These are phyloP conservation scores for Magnusiomyces fungicola DNA, from an alignment of 1,139 yeast genomes.

Conservation along the genomic window DNA sequence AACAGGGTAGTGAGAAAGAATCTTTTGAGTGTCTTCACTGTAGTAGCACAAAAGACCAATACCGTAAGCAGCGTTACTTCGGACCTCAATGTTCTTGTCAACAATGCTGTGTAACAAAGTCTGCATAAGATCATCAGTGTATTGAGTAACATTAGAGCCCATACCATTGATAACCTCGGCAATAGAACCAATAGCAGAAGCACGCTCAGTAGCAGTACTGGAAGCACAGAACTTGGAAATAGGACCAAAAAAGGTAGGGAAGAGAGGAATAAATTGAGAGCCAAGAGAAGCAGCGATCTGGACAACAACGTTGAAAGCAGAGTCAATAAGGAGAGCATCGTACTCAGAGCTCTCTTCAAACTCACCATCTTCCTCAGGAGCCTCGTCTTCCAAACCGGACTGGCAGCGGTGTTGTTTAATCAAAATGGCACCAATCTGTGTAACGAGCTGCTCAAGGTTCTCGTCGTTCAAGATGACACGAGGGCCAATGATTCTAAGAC, in stretches of 20 bases:
- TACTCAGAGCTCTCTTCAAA: constrained; percentile 59
- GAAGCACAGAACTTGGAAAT: constrained; percentile 55
- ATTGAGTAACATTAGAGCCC: constrained; percentile 55
- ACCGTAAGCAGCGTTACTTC: constrained; percentile 96
- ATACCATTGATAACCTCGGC: constrained; percentile 84
- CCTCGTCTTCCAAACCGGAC: constrained; percentile 50
- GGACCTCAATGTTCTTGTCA: constrained; percentile 81
- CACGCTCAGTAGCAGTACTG: constrained; percentile 68
- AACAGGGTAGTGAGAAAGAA: constrained; percentile 58
- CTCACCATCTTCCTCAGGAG: constrained; percentile 42
- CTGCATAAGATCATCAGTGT: constrained; percentile 60
- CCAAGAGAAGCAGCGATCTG: constrained; percentile 69
- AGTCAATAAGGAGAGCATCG: constrained; percentile 77
- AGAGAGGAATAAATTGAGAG: constrained; percentile 64
- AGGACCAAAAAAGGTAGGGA: constrained; percentile 63
- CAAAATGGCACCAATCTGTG: constrained; percentile 61
- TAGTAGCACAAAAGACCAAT: constrained; percentile 71
- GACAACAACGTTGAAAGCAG: constrained; percentile 79
- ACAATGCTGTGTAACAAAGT: constrained; percentile 60
- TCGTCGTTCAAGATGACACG: constrained; percentile 54
- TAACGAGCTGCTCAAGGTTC: constrained; percentile 58
- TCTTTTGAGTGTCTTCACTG: constrained; percentile 41
- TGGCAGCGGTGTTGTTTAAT: constrained; percentile 82
- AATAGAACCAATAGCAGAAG: constrained; percentile 77
- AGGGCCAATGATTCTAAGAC: constrained; percentile 67